Percentiles rank a stretch among this genome's conserved stretches.
These are phyloP conservation scores for Arachis monticola DNA, from an alignment of 331 rosid genomes.

Conservation along the genomic window DNA sequence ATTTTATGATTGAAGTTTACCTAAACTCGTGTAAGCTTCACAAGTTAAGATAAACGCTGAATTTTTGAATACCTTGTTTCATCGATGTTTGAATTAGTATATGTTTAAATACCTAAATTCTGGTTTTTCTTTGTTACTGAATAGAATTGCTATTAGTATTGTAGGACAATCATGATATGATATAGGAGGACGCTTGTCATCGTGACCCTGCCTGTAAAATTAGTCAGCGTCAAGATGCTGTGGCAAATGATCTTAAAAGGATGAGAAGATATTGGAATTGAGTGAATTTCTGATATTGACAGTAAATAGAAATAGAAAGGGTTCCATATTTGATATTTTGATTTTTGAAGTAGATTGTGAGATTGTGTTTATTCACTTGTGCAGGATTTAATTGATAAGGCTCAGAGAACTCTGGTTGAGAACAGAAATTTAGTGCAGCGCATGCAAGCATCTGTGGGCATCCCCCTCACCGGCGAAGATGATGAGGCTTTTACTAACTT, in stretches of 20 bases:
- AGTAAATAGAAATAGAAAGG: too few species aligned
- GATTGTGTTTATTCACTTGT: conserved; percentile 34
- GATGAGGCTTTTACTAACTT: conserved; percentile 55
- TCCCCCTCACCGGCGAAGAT: conserved; percentile 49
- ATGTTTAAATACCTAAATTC: background rate
- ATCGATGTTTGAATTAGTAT: too few species aligned
- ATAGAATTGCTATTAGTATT: background rate
- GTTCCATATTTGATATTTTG: background rate
- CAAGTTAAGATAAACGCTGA: too few species aligned
- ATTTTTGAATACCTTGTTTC: too few species aligned
- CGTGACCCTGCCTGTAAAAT: background rate
- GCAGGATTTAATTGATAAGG: conserved; percentile 66
- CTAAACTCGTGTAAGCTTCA: too few species aligned
- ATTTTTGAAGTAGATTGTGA: conserved; percentile 38
- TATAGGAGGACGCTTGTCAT: background rate
- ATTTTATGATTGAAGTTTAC: too few species aligned
- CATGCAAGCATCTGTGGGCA: conserved; percentile 71
- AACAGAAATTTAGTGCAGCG: conserved; percentile 68
- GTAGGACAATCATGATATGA: background rate
- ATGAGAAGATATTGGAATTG: background rate
- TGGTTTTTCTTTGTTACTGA: background rate
- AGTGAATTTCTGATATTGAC: background rate
- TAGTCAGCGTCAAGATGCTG: background rate
- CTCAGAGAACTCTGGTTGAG: conserved; percentile 58
- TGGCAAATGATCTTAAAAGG: background rate